A percentile compares a stretch with the other conserved stretches of the same genome.
phyloP scores from a whole-genome alignment of 768 basidiomycete species.

The Termitomyces sp. region DNA sequence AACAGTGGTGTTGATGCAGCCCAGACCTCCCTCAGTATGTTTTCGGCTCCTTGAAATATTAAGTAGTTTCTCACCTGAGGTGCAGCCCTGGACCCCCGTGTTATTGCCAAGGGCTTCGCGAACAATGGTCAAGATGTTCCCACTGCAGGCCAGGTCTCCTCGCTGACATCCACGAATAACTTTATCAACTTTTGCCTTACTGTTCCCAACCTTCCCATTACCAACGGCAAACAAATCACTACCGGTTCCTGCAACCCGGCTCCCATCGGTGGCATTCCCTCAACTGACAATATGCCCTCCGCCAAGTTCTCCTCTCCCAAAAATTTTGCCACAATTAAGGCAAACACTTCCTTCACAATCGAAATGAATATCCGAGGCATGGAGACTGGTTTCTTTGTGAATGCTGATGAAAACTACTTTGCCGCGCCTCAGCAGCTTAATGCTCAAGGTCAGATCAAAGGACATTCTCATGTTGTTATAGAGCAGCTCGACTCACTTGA shows the following conservation, averaged over 20 bases:
- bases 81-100: conserved; percentile 24
- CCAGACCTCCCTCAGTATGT: conserved; percentile 26
- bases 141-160: conserved; percentile 37
- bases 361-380: conserved; percentile 32
- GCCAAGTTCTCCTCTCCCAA: conserved; percentile 33
- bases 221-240: conserved; percentile 40
- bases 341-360: conserved; percentile 42
- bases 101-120: conserved; percentile 26
- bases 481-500: conserved; percentile 25
- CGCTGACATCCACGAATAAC: conserved; percentile 46
- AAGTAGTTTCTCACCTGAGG: not conserved
- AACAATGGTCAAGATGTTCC: conserved; percentile 26
- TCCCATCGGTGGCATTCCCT: conserved; percentile 43
- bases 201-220: conserved; percentile 46
- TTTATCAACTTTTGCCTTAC: conserved; percentile 48
- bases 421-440: conserved; percentile 45
- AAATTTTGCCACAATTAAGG: conserved; percentile 37
- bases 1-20: conserved; percentile 7
- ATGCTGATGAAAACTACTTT: conserved; percentile 39
- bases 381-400: conserved; percentile 42
- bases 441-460: conserved; percentile 37
- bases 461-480: conserved; percentile 46
- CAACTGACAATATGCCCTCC: conserved; percentile 36
- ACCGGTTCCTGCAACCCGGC: conserved; percentile 24
- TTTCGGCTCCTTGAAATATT: not conserved